Conservation (phyloP, 78 protist genomes). For the Thecamonas trahens region DNA sequence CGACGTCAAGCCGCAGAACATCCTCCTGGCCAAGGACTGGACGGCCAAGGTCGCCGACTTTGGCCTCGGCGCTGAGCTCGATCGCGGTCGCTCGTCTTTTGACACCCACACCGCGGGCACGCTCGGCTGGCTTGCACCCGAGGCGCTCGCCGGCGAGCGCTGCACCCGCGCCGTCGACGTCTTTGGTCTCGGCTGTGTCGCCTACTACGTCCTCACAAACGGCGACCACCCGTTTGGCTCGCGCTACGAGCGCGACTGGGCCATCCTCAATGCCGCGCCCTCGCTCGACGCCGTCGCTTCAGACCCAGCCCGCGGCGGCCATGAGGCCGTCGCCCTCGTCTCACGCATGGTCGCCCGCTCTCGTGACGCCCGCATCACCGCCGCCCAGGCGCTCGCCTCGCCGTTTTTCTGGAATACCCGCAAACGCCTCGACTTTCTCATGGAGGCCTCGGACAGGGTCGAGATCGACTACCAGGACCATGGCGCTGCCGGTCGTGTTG, state of each 20-base stretch:
- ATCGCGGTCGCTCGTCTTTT: conserved; percentile 33
- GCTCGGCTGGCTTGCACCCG: conserved; percentile 82
- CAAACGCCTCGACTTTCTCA: conserved; percentile 38
- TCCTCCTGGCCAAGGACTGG: conserved; percentile 23
- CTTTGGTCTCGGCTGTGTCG: conserved; percentile 64
- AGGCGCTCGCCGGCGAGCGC: conserved; percentile 23
- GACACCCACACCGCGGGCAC: conserved; percentile 51
- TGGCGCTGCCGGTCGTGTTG: neutral
- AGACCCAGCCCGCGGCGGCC: no score
- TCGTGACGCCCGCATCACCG: neutral
- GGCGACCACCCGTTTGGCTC: conserved; percentile 69
- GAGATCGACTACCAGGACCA: neutral
- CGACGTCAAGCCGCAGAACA: conserved; percentile 44
- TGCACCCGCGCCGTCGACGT: conserved; percentile 65
- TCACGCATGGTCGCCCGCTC: neutral
- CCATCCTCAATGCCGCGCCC: conserved; percentile 36
- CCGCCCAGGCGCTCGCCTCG: conserved; percentile 27
- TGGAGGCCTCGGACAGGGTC: conserved; percentile 8
- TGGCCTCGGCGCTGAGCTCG: conserved; percentile 54
- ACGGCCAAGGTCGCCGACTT: conserved; percentile 38
- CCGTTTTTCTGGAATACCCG: conserved; percentile 66
- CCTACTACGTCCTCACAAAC: conserved; percentile 54
- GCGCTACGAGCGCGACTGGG: conserved; percentile 46
- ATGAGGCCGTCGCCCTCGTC: conserved; percentile 25
- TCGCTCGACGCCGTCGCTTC: conserved; percentile 16